Conservation (phyloP, 148 eudicot genomes). For the Rhododendron ferrugineum region DNA sequence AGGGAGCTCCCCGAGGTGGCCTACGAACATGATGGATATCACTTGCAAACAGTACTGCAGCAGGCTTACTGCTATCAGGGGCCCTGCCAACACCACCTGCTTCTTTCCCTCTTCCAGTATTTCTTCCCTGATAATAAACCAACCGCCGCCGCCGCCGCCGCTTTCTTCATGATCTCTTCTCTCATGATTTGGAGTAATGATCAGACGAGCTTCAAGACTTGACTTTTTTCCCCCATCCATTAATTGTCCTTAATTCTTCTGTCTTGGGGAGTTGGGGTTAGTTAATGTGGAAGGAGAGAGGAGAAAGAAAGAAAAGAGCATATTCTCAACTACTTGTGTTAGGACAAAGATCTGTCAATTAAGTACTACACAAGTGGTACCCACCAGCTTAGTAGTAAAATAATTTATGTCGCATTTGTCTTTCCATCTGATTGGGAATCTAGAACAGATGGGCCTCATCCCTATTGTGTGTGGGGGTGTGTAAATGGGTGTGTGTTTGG, state of each 20-base stretch:
- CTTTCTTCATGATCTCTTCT: neutral
- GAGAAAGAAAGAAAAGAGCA: neutral
- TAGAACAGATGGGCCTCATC: neutral
- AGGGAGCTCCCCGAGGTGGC: constrained; percentile 41
- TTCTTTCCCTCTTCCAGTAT: constrained; percentile 29
- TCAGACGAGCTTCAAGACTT: neutral
- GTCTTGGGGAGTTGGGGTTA: neutral
- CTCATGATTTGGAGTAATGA: neutral
- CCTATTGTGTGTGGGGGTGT: no score
- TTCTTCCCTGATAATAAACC: neutral
- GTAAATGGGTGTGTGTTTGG: no score
- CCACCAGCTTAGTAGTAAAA: neutral
- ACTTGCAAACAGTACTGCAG: constrained; percentile 41
- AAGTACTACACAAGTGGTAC: neutral
- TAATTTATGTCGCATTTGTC: neutral
- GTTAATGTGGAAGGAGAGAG: neutral
- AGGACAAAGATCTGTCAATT: neutral
- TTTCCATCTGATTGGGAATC: neutral
- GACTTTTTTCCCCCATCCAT: neutral
- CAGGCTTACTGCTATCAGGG: constrained; percentile 38
- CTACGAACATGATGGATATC: constrained; percentile 42
- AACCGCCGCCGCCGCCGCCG: neutral
- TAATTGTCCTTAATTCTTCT: neutral
- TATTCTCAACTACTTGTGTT: neutral
- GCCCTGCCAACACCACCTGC: constrained; percentile 35